phyloP scores from a whole-genome alignment of 495 filamentous ascomycete species.

The Choiromyces venosus region DNA sequence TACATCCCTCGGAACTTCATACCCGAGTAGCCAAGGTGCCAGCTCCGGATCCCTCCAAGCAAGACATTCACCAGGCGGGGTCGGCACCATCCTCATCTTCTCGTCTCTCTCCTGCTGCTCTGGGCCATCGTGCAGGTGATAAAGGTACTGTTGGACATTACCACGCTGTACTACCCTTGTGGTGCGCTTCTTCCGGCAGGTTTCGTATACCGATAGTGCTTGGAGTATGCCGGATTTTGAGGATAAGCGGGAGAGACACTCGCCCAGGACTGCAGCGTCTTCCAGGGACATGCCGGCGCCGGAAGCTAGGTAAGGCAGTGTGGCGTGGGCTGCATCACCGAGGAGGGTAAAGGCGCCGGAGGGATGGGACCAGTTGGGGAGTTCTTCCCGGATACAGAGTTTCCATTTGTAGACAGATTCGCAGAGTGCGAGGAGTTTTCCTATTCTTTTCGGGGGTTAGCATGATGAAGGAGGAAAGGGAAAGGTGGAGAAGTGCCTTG shows the following conservation, averaged over 20 bases:
- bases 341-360: constrained; percentile 56
- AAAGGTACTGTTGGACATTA: constrained; percentile 49
- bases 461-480: background rate
- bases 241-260: constrained; percentile 46
- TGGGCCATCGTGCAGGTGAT: constrained; percentile 54
- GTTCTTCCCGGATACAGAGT: constrained; percentile 55
- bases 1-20: constrained; percentile 49
- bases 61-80: constrained; percentile 46
- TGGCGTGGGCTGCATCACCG: constrained; percentile 66
- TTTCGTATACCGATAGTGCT: constrained; percentile 49
- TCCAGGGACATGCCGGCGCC: constrained; percentile 52
- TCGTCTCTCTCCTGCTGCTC: constrained; percentile 52
- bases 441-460: constrained; percentile 42
- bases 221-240: constrained; percentile 44
- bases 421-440: constrained; percentile 49
- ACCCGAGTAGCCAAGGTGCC: constrained; percentile 49
- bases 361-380: constrained; percentile 56
- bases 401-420: constrained; percentile 62
- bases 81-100: constrained; percentile 45
- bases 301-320: constrained; percentile 56
- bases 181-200: constrained; percentile 50
- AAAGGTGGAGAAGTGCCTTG: constrained; percentile 19
- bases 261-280: constrained; percentile 52
- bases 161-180: constrained; percentile 52
- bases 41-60: constrained; percentile 52